Evolutionary conservation across 2,329 filamentous ascomycete species (phyloP).

Genomic region (Exophiala phaeomuriformis): DNA sequence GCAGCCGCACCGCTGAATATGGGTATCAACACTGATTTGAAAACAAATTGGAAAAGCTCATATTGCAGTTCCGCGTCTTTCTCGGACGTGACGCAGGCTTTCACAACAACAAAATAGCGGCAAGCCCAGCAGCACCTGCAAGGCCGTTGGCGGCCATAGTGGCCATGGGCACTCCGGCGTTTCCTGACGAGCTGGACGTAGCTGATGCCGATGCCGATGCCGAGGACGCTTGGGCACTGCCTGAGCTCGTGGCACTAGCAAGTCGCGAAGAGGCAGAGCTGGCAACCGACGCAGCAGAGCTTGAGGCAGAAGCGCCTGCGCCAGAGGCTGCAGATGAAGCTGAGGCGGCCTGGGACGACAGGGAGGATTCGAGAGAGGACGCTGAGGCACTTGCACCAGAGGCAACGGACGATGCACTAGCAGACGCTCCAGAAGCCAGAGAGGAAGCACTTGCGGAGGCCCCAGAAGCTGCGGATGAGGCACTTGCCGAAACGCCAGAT

Average conservation of each 20-base stretch:
- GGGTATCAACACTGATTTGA: conserved; percentile 24
- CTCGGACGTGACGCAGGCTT: conserved; percentile 3
- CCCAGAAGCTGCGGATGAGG: conserved; percentile 12
- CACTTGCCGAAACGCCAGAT: conserved; percentile 8
- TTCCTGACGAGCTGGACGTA: conserved; percentile 7
- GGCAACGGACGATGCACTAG: conserved; percentile 17
- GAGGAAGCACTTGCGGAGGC: conserved; percentile 10
- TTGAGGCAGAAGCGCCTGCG: conserved; percentile 23
- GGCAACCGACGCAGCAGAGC: conserved; percentile 19
- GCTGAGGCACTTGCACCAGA: conserved; percentile 23
- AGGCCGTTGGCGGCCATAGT: conserved; percentile 26
- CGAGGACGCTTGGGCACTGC: conserved; percentile 22
- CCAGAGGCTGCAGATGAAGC: conserved; percentile 23
- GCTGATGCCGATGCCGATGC: neutral
- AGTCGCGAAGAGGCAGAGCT: conserved; percentile 13
- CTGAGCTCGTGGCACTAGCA: conserved; percentile 20
- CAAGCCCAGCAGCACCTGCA: conserved; percentile 37
- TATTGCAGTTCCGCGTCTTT: conserved; percentile 2
- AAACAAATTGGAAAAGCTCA: conserved; percentile 20
- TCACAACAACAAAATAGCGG: conserved; percentile 39
- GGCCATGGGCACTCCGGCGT: conserved; percentile 21
- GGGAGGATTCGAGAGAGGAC: conserved; percentile 15
- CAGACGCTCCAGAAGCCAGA: conserved; percentile 19
- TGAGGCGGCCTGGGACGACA: conserved; percentile 12
- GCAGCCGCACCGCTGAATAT: conserved; percentile 14